Evolutionary conservation across 441 rosid genomes (phyloP).

Genomic region (Biscutella laevigata): DNA sequence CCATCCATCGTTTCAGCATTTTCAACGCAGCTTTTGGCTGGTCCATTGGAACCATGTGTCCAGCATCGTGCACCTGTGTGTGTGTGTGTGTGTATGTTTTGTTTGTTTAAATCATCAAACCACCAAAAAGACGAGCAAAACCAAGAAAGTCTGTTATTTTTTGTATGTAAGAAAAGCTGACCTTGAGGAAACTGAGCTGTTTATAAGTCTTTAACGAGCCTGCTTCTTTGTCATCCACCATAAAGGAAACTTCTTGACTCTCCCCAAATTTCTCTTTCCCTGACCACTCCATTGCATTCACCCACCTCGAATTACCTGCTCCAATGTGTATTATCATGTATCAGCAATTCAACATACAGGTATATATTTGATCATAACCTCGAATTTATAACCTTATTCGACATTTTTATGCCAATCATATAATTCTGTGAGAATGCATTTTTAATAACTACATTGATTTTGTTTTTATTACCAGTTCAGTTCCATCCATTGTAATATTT

Average conservation of each 20-base stretch:
- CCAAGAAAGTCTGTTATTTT: background rate
- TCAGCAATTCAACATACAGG: background rate
- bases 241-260: slow-evolving; percentile 51
- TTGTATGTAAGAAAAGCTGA: slow-evolving; percentile 17
- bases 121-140: background rate
- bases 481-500: background rate
- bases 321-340: slow-evolving; percentile 5
- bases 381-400: background rate
- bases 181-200: slow-evolving; percentile 89
- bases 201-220: slow-evolving; percentile 59
- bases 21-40: slow-evolving; percentile 81
- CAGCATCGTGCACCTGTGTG: slow-evolving; percentile 69
- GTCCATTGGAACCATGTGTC: slow-evolving; percentile 99
- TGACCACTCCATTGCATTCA: slow-evolving; percentile 93
- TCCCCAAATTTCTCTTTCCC: slow-evolving; percentile 59
- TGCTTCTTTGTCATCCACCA: slow-evolving; percentile 65
- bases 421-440: background rate
- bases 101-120: slow-evolving; percentile 3
- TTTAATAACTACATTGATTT: background rate
- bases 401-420: background rate
- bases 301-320: slow-evolving; percentile 97
- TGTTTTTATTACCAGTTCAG: background rate
- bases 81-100: background rate
- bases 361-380: background rate
- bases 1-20: slow-evolving; percentile 85